phyloP scores from a whole-genome alignment of 495 filamentous ascomycete genomes.

The Terfezia boudieri region DNA sequence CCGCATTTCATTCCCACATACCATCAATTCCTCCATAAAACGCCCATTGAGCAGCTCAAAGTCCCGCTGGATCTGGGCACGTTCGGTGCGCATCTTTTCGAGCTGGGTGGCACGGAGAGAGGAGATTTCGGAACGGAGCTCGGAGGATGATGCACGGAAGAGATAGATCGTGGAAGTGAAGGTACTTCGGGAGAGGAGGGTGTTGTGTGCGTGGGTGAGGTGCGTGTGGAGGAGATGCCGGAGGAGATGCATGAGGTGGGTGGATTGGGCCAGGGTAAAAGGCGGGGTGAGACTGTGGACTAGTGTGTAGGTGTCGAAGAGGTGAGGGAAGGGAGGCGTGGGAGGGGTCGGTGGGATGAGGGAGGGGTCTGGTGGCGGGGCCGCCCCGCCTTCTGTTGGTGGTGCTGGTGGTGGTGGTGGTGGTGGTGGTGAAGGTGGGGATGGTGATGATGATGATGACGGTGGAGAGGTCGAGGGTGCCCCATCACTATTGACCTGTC shows the following conservation, averaged over 20 bases:
- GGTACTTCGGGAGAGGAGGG: not conserved
- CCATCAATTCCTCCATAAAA: constrained; percentile 54
- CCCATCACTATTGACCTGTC: too few species aligned
- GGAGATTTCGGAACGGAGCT: constrained; percentile 64
- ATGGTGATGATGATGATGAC: too few species aligned
- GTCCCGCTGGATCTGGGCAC: constrained; percentile 72
- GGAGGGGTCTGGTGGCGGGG: too few species aligned
- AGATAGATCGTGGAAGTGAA: constrained; percentile 51
- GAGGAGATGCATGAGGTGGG: constrained; percentile 74
- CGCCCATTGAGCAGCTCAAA: constrained; percentile 74
- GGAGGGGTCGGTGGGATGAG: too few species aligned
- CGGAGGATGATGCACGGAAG: constrained; percentile 82
- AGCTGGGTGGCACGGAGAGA: constrained; percentile 35
- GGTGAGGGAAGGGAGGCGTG: constrained; percentile 32
- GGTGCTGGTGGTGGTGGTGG: constrained; percentile 1
- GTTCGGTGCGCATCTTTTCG: constrained; percentile 53
- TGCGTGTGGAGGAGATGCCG: constrained; percentile 53
- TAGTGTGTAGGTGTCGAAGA: constrained; percentile 83
- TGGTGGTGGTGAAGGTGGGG: constrained; percentile 15
- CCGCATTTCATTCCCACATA: constrained; percentile 71
- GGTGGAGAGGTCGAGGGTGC: too few species aligned
- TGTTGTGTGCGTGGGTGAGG: constrained; percentile 20
- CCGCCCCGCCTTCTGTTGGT: constrained; percentile 8
- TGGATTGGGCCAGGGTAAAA: constrained; percentile 45
- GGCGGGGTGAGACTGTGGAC: constrained; percentile 50